A percentile compares a stretch with the other conserved stretches of the same genome.
Evolutionary conservation across 2,329 filamentous ascomycete genomes (phyloP).

Genomic region (Lojkania enalia): DNA sequence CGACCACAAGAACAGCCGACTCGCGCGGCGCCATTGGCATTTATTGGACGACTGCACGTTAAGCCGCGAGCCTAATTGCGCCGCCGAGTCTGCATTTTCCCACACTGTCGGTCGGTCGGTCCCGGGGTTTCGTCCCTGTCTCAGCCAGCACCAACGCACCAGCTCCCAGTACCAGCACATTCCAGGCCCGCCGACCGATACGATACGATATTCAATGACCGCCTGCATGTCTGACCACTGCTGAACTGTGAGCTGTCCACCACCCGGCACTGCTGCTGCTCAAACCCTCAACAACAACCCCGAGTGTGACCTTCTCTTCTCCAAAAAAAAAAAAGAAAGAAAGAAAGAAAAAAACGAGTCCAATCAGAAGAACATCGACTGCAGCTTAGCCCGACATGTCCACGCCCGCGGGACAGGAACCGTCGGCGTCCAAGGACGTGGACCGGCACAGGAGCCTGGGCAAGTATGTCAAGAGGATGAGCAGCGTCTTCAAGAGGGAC

Average conservation of each 20-base stretch:
- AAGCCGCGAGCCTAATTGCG: slow-evolving; percentile 3
- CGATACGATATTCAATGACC: slow-evolving; percentile 19
- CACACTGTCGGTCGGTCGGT: slow-evolving; percentile 29
- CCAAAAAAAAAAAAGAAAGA: too few species aligned
- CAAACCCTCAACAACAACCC: slow-evolving; percentile 1
- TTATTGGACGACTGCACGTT: neutral
- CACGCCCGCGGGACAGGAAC: slow-evolving; percentile 21
- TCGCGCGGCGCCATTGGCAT: slow-evolving; percentile 1
- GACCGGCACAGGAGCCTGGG: slow-evolving; percentile 41
- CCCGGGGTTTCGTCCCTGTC: slow-evolving; percentile 31
- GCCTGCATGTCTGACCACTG: slow-evolving; percentile 31
- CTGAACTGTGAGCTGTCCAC: slow-evolving; percentile 12
- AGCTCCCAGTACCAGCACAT: slow-evolving; percentile 27
- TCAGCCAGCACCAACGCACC: slow-evolving; percentile 30
- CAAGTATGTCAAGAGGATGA: slow-evolving; percentile 47
- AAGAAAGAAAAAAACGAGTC: too few species aligned
- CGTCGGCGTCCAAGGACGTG: slow-evolving; percentile 23
- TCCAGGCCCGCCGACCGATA: too few species aligned
- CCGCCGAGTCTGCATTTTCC: slow-evolving; percentile 10
- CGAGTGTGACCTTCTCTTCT: neutral
- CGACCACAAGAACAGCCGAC: neutral
- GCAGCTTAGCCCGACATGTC: slow-evolving; percentile 39
- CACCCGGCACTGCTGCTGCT: slow-evolving; percentile 9
- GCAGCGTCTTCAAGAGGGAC: slow-evolving; percentile 43
- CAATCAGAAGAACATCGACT: too few species aligned